A percentile compares a stretch with the other conserved stretches of the same genome.
Evolutionary conservation across 2,329 filamentous ascomycete genomes (phyloP).

Genomic region (Gaeumannomyces sp.): DNA sequence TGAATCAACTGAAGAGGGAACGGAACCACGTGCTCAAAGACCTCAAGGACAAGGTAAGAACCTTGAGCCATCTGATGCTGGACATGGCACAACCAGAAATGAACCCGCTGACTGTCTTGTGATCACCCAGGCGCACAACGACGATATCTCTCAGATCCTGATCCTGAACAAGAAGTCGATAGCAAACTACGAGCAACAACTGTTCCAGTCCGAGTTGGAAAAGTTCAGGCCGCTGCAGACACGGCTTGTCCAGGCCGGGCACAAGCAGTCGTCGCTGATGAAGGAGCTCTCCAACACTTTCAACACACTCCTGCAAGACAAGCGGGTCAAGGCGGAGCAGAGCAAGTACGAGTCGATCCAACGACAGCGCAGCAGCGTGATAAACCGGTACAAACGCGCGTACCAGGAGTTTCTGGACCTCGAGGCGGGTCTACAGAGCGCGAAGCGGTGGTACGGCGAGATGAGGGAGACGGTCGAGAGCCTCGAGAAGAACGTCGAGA

Average conservation of each 20-base stretch:
- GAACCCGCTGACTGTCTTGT: neutral
- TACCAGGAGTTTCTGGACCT: conserved; percentile 92
- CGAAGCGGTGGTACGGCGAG: conserved; percentile 88
- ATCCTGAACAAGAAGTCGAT: conserved; percentile 98
- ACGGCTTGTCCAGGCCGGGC: conserved; percentile 82
- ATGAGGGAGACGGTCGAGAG: conserved; percentile 94
- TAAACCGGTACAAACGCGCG: conserved; percentile 82
- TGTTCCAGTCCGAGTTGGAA: conserved; percentile 95
- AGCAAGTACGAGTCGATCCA: conserved; percentile 90
- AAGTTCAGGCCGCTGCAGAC: conserved; percentile 94
- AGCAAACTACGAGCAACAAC: conserved; percentile 80
- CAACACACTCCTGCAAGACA: conserved; percentile 84
- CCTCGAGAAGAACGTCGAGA: conserved; percentile 90
- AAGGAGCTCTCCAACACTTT: conserved; percentile 89
- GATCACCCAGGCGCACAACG: conserved; percentile 68
- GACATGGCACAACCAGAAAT: neutral
- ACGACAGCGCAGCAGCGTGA: conserved; percentile 70
- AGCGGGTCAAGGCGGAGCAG: conserved; percentile 86
- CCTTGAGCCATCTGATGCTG: neutral
- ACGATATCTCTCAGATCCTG: conserved; percentile 94
- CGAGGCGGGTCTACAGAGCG: conserved; percentile 75
- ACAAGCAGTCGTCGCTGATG: conserved; percentile 90
- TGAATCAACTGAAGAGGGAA: conserved; percentile 89
- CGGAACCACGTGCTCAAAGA: conserved; percentile 90
- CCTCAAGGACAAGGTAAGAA: conserved; percentile 84